A percentile compares a stretch with the other conserved stretches of the same genome.
Evolutionary conservation across 441 rosid genomes (phyloP).

Genomic region (Adansonia gregorii): DNA sequence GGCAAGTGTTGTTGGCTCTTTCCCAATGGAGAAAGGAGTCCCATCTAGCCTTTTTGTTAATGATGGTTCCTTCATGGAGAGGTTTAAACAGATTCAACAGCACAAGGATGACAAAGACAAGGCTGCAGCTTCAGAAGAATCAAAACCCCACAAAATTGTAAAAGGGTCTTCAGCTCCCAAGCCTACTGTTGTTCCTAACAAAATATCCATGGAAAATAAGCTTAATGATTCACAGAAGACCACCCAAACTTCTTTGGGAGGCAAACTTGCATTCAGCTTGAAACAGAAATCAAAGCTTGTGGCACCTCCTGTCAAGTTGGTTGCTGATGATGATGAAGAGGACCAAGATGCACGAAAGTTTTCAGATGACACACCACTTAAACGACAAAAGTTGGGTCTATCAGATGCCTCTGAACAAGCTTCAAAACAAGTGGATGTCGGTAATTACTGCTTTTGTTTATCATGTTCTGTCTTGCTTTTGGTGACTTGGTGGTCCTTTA

Average conservation of each 20-base stretch:
- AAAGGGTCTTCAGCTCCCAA: conserved; percentile 53
- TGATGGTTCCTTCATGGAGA: conserved; percentile 97
- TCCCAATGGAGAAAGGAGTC: conserved; percentile 72
- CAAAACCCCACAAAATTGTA: conserved; percentile 61
- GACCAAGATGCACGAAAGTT: conserved; percentile 51
- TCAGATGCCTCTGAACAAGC: conserved; percentile 47
- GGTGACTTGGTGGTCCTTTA: conserved; percentile 34
- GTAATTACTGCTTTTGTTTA: conserved; percentile 70
- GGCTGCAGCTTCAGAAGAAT: conserved; percentile 46
- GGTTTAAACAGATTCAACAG: conserved; percentile 89
- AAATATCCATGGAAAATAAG: conserved; percentile 52
- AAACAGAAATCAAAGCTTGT: conserved; percentile 85
- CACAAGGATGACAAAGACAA: conserved; percentile 63
- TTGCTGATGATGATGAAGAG: conserved; percentile 81
- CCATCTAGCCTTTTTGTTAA: conserved; percentile 80
- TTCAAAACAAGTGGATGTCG: conserved; percentile 61
- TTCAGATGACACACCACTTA: conserved; percentile 49
- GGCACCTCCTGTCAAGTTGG: conserved; percentile 77
- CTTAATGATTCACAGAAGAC: conserved; percentile 49
- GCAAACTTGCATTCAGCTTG: conserved; percentile 93
- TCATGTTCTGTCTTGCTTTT: conserved; percentile 6
- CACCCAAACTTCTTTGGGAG: conserved; percentile 48
- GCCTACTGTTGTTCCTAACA: conserved; percentile 43
- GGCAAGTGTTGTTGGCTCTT: conserved; percentile 37
- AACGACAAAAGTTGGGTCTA: conserved; percentile 71